Evolutionary conservation across 2,329 filamentous ascomycete genomes (phyloP).

Genomic region (Neonectria sp.): DNA sequence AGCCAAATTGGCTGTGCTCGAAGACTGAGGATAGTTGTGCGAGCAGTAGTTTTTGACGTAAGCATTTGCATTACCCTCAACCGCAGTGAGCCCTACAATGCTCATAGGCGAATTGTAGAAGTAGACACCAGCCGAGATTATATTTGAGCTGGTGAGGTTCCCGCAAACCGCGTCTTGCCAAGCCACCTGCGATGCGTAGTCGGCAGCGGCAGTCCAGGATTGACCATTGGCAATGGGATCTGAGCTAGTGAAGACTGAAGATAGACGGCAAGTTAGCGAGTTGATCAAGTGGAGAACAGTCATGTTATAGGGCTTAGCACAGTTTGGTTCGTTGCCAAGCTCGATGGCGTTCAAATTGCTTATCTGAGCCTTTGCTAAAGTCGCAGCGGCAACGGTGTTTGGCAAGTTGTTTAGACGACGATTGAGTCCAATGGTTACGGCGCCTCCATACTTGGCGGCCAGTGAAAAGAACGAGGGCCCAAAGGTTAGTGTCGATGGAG

Average conservation of each 20-base stretch:
- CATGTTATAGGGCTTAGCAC: constrained; percentile 50
- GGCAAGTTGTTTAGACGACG: constrained; percentile 65
- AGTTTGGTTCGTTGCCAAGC: constrained; percentile 71
- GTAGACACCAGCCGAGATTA: constrained; percentile 54
- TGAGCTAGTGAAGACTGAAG: constrained; percentile 28
- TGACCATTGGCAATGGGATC: constrained; percentile 45
- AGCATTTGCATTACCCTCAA: constrained; percentile 53
- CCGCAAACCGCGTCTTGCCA: constrained; percentile 53
- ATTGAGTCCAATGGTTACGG: constrained; percentile 68
- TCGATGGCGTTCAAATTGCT: constrained; percentile 68
- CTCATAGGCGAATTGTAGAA: constrained; percentile 54
- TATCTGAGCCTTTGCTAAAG: constrained; percentile 60
- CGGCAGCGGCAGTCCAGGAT: constrained; percentile 50
- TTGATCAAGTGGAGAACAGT: neutral
- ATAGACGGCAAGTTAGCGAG: neutral
- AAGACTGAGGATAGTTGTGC: constrained; percentile 61
- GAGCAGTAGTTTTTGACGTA: constrained; percentile 60
- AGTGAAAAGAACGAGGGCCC: constrained; percentile 67
- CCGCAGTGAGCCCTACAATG: constrained; percentile 53
- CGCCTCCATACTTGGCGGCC: constrained; percentile 63
- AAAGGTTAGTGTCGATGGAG: constrained; percentile 65
- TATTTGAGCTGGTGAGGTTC: constrained; percentile 44
- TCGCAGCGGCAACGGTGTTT: constrained; percentile 69
- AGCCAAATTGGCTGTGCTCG: constrained; percentile 51
- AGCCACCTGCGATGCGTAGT: constrained; percentile 50